Percentiles rank a stretch among this genome's conserved stretches.
These are phyloP conservation scores for Hypoxylon sp. DNA, from an alignment of 2,329 filamentous ascomycete genomes.

Conservation along the genomic window DNA sequence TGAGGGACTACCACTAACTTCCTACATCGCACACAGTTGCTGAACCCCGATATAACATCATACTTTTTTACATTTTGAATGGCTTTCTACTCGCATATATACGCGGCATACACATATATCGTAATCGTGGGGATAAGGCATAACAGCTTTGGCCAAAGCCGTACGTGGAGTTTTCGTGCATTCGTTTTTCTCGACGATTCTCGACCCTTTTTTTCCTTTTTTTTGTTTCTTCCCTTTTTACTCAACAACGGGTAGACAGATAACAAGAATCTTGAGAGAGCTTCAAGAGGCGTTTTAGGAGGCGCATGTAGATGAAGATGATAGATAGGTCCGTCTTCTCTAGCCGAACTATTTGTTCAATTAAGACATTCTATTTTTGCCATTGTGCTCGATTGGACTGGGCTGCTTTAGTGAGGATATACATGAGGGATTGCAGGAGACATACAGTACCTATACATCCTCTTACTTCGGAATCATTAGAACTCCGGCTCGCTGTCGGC, in stretches of 20 bases:
- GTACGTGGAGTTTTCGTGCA: constrained; percentile 29
- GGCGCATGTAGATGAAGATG: constrained; percentile 31
- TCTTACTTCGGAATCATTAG: too few species aligned
- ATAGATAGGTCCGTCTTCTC: constrained; percentile 34
- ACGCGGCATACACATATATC: constrained; percentile 30
- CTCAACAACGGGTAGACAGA: constrained; percentile 25
- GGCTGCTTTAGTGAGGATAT: constrained; percentile 3
- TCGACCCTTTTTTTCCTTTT: constrained; percentile 12
- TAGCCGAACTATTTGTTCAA: constrained; percentile 21
- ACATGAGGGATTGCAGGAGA: too few species aligned
- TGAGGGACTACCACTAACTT: constrained; percentile 1
- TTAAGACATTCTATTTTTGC: constrained; percentile 17
- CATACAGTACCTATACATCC: too few species aligned
- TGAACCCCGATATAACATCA: constrained; percentile 26
- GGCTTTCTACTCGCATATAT: constrained; percentile 34
- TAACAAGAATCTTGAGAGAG: constrained; percentile 25
- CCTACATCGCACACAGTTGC: constrained; percentile 19
- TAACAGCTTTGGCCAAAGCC: constrained; percentile 36
- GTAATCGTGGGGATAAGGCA: constrained; percentile 33
- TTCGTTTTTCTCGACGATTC: too few species aligned
- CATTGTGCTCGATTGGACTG: too few species aligned
- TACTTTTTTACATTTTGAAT: constrained; percentile 29
- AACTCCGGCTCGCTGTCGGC: too few species aligned
- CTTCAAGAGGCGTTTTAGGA: constrained; percentile 31
- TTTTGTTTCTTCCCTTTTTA: constrained; percentile 11